Base-by-base conservation (phyloP, 352 stramenopile species). In the Phytophthora sansomeana region DNA sequence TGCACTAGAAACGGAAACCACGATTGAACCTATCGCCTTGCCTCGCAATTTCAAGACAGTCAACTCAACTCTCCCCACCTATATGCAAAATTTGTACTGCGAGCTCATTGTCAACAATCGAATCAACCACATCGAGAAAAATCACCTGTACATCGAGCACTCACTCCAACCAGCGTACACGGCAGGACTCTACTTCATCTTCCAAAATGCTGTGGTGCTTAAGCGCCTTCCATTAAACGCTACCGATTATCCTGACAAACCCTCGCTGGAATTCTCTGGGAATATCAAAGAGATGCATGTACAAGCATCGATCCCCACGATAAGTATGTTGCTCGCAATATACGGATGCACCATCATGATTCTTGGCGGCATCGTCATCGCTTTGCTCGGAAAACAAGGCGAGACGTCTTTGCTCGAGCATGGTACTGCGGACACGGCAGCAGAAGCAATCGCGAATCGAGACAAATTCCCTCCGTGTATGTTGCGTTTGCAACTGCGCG, bases 61-160 rank as follows among this genome's bases (percentile, higher is more conserved):
- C n/a, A 26, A 65, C n/a, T 36, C 33, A n/a, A n/a, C n/a, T n/a
- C 33, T 16, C 6, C 10, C 4, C 10, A 2, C 9, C 4, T 38
- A 14, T 14, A 4, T 10, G 33, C 14, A 38, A n/a, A n/a, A n/a
- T n/a, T 30, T 43, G 44, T 8, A 38, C 2, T 59, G 39, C 9
- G 52, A 59, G 38, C 28, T 26, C 4, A n/a, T 42, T 33, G 28
- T 52, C 19, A 30, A 52, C 19, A 46, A 28, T 5, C 19, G 44
- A 16, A 24, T 61, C 5, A 51, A 54, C 21, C 38, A 61, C 8
- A 32, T 67, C n/a, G 63, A 78, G 24, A 68, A 59, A 43, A 82
- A 81, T 21, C 70, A 84, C 33, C 7, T 82, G 35, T 82, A 85
- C 58, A 71, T 80, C n/a, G 74, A 82, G 19, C 38, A 64, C 32